Percentiles rank a stretch among this genome's conserved stretches.
These are phyloP conservation scores for Leccinum barrowsii DNA, from an alignment of 768 basidiomycete species.

Conservation along the genomic window DNA sequence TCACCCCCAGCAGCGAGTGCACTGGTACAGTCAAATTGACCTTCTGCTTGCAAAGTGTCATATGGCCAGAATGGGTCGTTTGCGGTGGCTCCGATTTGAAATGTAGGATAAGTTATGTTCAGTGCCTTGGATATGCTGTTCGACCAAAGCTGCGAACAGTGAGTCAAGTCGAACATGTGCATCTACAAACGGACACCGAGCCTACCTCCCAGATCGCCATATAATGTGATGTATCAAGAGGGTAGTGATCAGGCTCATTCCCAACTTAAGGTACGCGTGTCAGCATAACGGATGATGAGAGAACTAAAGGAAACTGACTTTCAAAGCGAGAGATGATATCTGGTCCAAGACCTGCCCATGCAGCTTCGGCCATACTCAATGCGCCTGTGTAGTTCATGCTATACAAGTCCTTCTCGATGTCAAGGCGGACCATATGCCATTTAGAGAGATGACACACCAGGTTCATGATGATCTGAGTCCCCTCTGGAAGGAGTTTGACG, in stretches of 20 bases:
- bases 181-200: neutral
- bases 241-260: constrained; percentile 54
- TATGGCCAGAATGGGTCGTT: constrained; percentile 53
- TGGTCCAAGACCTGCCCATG: constrained; percentile 35
- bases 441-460: constrained; percentile 30
- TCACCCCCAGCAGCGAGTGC: constrained; percentile 46
- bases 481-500: constrained; percentile 39
- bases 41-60: constrained; percentile 35
- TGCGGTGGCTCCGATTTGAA: constrained; percentile 49
- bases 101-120: constrained; percentile 36
- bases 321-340: constrained; percentile 42
- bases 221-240: constrained; percentile 39
- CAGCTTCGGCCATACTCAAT: constrained; percentile 41
- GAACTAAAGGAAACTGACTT: constrained; percentile 28
- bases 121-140: constrained; percentile 44
- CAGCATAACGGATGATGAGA: neutral
- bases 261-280: constrained; percentile 34
- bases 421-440: neutral
- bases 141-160: constrained; percentile 40
- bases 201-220: constrained; percentile 43
- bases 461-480: constrained; percentile 45
- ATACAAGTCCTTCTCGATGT: constrained; percentile 38
- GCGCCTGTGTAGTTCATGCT: constrained; percentile 42
- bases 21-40: constrained; percentile 44
- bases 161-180: neutral